Conservation (phyloP, 306 rosid species). For the Hippophae rhamnoides region DNA sequence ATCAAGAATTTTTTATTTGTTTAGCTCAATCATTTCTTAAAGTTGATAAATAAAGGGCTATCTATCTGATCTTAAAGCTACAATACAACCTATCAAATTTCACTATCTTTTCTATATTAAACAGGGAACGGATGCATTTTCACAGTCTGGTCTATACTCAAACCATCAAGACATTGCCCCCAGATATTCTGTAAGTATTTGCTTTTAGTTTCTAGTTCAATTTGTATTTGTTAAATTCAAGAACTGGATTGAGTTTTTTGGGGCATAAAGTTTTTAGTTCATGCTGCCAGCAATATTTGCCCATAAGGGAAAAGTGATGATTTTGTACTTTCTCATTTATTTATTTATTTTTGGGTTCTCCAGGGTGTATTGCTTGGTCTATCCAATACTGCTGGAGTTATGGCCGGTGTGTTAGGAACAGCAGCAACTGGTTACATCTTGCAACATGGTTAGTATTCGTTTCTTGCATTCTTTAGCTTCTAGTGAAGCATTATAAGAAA, state of each 20-base stretch:
- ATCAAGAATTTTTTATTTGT: not conserved
- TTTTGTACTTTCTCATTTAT: slow-evolving; percentile 5
- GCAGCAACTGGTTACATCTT: too few relatives aligned
- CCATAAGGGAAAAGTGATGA: not conserved
- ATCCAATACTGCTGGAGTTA: too few relatives aligned
- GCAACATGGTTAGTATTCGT: too few relatives aligned
- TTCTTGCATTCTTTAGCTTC: too few relatives aligned
- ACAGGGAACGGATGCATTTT: slow-evolving; percentile 97
- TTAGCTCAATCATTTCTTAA: not conserved
- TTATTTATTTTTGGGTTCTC: too few relatives aligned
- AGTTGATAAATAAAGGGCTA: too few relatives aligned
- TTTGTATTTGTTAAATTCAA: not conserved
- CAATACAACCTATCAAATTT: slow-evolving; percentile 11
- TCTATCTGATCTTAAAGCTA: not conserved
- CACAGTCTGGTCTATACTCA: slow-evolving; percentile 93
- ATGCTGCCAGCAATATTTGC: not conserved
- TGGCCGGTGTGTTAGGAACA: too few relatives aligned
- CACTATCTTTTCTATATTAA: slow-evolving; percentile 4
- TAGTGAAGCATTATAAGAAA: too few relatives aligned
- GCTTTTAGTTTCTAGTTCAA: not conserved
- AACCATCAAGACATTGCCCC: slow-evolving; percentile 99
- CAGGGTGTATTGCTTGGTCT: too few relatives aligned
- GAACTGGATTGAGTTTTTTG: too few relatives aligned
- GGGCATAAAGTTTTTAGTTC: too few relatives aligned
- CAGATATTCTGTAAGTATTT: slow-evolving; percentile 73